Base-by-base conservation (phyloP, 129 eudicot species). In the Helichrysum umbraculigerum region DNA sequence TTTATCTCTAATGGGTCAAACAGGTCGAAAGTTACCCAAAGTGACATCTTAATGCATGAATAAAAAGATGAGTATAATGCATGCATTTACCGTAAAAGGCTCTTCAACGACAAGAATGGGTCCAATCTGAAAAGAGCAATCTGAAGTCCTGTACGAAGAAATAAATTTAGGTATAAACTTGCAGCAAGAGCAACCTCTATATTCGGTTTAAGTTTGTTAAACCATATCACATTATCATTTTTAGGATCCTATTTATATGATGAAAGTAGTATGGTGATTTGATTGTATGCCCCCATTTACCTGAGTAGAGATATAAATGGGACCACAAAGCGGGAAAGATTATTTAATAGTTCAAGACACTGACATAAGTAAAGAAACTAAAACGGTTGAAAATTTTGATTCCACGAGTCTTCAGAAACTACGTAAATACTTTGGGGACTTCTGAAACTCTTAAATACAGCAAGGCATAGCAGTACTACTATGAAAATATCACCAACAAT, bases 61-160 rank as follows among this genome's bases (percentile, higher is more conserved):
- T n/a, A 11, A 3, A 68, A 15, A 20, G 47, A 50, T 63, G 65
- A 16, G 41, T 12, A 52, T 21, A 29, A 12, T 21, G 60, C 19
- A 52, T 11, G 66, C 33, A 57, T 70, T 77, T 86, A 95, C 99
- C 83, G 96, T 91, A 78, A 95, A 95, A 60, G 99, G 97, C 77
- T 95, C 97, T 30, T 95, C 96, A 60, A 89, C 41, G 71, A 95
- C 82, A n/a, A 95, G 90, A 71, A 95, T 83, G 52, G 99, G 96
- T 21, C 99, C 99, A 25, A 95, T 85, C 72, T 85, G 92, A 64
- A 95, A 95, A 19, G 97, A 83, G 88, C 96, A 91, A 72, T 85
- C 88, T 8, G 91, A 78, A 64, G 99, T 95, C 96, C 99, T 95
- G 89, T 72, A 75, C 12, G 37, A 25, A 65, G 39, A 77, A 33